A percentile compares a stretch with the other conserved stretches of the same genome.
phyloP scores from a whole-genome alignment of 2,329 filamentous ascomycete genomes.

The Hypoxylon rubiginosum region DNA sequence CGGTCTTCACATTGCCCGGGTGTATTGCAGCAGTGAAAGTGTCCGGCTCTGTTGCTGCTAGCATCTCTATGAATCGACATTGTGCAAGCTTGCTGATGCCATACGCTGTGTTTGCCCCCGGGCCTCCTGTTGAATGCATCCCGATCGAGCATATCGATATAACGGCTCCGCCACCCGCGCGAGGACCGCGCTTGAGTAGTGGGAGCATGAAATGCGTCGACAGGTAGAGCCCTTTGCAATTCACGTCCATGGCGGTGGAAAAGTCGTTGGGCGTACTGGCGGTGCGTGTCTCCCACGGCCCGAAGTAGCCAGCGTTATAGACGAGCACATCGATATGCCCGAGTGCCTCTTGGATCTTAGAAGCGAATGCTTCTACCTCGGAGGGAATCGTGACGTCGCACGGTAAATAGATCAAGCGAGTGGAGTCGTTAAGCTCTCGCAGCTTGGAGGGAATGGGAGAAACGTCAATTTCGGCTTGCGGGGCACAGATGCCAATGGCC shows the following conservation, averaged over 20 bases:
- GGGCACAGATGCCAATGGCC: slow-evolving; percentile 8
- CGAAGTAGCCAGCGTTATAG: slow-evolving; percentile 9
- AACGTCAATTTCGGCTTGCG: not conserved
- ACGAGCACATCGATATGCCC: slow-evolving; percentile 5
- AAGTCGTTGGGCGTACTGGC: slow-evolving; percentile 8
- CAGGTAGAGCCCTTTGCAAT: slow-evolving; percentile 5
- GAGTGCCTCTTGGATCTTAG: slow-evolving; percentile 1
- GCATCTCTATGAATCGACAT: slow-evolving; percentile 11
- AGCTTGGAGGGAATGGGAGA: slow-evolving; percentile 1
- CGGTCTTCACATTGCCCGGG: slow-evolving; percentile 3
- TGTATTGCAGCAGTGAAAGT: slow-evolving; percentile 4
- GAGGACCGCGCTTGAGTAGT: slow-evolving; percentile 3
- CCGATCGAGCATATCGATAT: slow-evolving; percentile 1
- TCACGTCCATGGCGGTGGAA: slow-evolving; percentile 2
- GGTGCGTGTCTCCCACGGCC: slow-evolving; percentile 4
- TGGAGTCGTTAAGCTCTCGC: not conserved
- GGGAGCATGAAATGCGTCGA: slow-evolving; percentile 8
- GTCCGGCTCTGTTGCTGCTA: slow-evolving; percentile 5
- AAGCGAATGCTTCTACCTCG: slow-evolving; percentile 7
- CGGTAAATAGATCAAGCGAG: not conserved
- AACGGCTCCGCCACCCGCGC: not conserved
- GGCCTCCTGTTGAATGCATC: slow-evolving; percentile 8
- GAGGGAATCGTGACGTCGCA: slow-evolving; percentile 8
- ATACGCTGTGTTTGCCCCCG: slow-evolving; percentile 3
- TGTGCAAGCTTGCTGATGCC: slow-evolving; percentile 3